phyloP scores from a whole-genome alignment of 2,329 filamentous ascomycete genomes.

The Pochonia chlamydosporia region DNA sequence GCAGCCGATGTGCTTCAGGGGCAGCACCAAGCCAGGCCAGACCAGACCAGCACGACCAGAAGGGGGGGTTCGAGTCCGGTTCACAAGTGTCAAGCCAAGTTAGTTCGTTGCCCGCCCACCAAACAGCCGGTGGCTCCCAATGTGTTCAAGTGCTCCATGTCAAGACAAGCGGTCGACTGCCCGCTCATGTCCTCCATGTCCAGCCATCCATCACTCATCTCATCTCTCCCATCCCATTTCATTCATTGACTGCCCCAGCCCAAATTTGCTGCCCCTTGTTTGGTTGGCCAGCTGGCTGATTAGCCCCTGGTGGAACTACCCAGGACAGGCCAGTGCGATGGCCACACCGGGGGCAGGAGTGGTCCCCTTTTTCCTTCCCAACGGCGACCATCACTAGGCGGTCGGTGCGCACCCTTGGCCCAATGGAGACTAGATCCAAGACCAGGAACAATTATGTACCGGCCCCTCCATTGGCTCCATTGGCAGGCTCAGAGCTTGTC shows the following conservation, averaged over 20 bases:
- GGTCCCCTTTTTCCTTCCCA: conserved; percentile 15
- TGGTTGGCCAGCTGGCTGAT: conserved; percentile 12
- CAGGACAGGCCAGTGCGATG: background rate
- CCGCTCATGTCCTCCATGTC: too few species aligned
- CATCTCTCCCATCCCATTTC: too few species aligned
- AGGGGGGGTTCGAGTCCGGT: conserved; percentile 21
- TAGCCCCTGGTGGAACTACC: background rate
- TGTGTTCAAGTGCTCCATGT: too few species aligned
- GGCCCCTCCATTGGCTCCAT: conserved; percentile 7
- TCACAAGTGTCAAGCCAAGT: too few species aligned
- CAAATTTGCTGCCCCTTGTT: conserved; percentile 26
- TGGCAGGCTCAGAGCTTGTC: too few species aligned
- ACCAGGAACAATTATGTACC: conserved; percentile 31
- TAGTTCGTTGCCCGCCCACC: too few species aligned
- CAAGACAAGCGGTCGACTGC: too few species aligned
- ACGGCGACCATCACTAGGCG: conserved; percentile 9
- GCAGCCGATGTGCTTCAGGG: conserved; percentile 24
- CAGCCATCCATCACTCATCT: background rate
- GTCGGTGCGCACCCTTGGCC: conserved; percentile 17
- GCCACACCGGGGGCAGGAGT: conserved; percentile 9
- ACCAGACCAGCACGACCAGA: conserved; percentile 5
- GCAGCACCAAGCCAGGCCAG: conserved; percentile 13
- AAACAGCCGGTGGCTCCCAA: too few species aligned
- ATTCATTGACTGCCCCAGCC: background rate
- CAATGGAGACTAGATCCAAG: conserved; percentile 10